Evolutionary conservation across 1,284 basidiomycete species (phyloP).

Genomic region (Cutaneotrichosporon cutaneum): DNA sequence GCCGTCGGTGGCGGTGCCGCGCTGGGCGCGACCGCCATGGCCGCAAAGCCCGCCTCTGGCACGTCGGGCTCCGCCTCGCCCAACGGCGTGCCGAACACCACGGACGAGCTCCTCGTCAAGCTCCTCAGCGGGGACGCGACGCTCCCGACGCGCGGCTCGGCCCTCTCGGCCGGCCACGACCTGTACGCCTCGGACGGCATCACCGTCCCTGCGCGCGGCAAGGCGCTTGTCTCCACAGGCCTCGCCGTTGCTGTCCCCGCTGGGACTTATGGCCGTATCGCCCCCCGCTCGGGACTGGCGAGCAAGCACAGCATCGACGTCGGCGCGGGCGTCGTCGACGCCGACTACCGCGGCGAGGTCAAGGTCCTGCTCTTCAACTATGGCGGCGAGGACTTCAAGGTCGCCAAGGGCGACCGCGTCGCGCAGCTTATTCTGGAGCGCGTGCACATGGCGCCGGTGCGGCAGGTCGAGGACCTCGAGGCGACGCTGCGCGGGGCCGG

Average conservation of each 20-base stretch:
- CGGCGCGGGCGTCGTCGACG: constrained; percentile 93
- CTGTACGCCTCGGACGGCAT: constrained; percentile 84
- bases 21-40: not conserved
- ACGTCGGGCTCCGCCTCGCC: not conserved
- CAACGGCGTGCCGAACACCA: constrained; percentile 4
- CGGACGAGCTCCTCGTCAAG: constrained; percentile 69
- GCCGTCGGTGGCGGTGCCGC: constrained; percentile 1
- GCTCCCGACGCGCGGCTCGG: constrained; percentile 82
- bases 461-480: constrained; percentile 80
- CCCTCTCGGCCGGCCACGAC: constrained; percentile 88
- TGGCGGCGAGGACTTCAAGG: constrained; percentile 86
- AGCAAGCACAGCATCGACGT: constrained; percentile 96
- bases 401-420: constrained; percentile 85
- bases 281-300: constrained; percentile 92
- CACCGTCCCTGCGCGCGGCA: constrained; percentile 75
- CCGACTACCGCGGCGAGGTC: constrained; percentile 89
- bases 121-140: constrained; percentile 76
- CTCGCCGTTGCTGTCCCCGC: constrained; percentile 86
- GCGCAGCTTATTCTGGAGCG: constrained; percentile 92
- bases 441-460: constrained; percentile 79
- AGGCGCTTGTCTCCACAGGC: constrained; percentile 85
- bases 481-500: constrained; percentile 79
- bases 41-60: not conserved
- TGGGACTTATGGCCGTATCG: constrained; percentile 93
- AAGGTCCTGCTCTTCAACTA: constrained; percentile 95